phyloP scores from a whole-genome alignment of 805 yeast genomes.

The Sugiyamaella mastotermitis region DNA sequence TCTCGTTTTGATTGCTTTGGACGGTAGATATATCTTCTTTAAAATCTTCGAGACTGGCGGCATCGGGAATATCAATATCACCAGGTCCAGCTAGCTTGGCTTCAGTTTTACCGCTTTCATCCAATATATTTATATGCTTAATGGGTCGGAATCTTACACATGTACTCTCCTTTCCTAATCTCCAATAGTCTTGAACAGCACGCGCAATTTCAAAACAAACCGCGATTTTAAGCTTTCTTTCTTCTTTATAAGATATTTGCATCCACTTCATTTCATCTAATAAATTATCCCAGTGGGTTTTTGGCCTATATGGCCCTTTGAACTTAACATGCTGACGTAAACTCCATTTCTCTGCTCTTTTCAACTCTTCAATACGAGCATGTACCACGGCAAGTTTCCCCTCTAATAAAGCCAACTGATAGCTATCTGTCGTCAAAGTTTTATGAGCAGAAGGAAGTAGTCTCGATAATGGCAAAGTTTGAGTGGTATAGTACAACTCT shows the following conservation, averaged over 20 bases:
- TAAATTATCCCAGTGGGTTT: slow-evolving; percentile 66
- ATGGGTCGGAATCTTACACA: slow-evolving; percentile 47
- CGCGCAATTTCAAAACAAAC: slow-evolving; percentile 65
- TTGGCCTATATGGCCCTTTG: slow-evolving; percentile 53
- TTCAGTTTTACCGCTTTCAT: slow-evolving; percentile 8
- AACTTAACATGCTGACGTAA: slow-evolving; percentile 73
- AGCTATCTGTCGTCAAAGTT: slow-evolving; percentile 75
- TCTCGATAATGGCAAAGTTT: slow-evolving; percentile 77
- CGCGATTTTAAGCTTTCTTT: slow-evolving; percentile 60
- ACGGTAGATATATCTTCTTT: no score
- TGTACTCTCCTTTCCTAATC: slow-evolving; percentile 55
- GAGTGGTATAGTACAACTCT: slow-evolving; percentile 80
- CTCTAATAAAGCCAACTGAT: slow-evolving; percentile 78
- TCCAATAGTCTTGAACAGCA: slow-evolving; percentile 74
- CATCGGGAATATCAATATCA: slow-evolving; percentile 1
- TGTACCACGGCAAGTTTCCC: slow-evolving; percentile 87
- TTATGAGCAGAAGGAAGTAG: slow-evolving; percentile 82
- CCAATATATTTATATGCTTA: slow-evolving; percentile 6
- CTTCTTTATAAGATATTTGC: slow-evolving; percentile 70
- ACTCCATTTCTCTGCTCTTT: slow-evolving; percentile 85
- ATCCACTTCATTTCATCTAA: slow-evolving; percentile 81
- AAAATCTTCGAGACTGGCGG: no score
- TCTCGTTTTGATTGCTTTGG: slow-evolving; percentile 12
- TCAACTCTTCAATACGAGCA: slow-evolving; percentile 86
- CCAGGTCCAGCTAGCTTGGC: neutral